These are phyloP conservation scores for Ceriops zippeliana DNA, from an alignment of 345 rosid species.

Conservation along the genomic window DNA sequence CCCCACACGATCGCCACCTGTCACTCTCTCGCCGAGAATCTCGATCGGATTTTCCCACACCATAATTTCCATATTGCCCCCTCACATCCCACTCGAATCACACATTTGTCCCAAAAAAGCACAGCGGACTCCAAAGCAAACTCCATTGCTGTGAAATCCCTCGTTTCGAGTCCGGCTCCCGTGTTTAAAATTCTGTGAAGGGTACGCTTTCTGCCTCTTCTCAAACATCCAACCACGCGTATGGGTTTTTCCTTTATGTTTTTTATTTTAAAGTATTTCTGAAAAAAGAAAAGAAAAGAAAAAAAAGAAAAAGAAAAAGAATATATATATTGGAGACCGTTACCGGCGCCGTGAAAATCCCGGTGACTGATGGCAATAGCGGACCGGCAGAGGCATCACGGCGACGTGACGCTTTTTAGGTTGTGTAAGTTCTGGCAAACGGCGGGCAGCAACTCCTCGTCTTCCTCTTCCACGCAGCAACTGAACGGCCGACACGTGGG, in stretches of 20 bases:
- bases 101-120: background rate
- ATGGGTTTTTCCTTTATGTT: background rate
- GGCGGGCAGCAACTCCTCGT: slow-evolving; percentile 38
- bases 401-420: slow-evolving; percentile 49
- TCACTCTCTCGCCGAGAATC: background rate
- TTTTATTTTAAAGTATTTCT: background rate
- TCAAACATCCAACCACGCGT: background rate
- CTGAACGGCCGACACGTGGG: slow-evolving; percentile 35
- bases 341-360: background rate
- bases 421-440: slow-evolving; percentile 81
- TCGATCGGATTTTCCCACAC: background rate
- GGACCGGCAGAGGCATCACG: slow-evolving; percentile 40
- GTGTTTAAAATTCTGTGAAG: slow-evolving; percentile 26
- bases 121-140: slow-evolving; percentile 19
- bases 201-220: background rate
- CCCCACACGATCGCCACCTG: background rate
- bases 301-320: no score
- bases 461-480: slow-evolving; percentile 58
- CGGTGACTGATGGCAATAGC: slow-evolving; percentile 51
- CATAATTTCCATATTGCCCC: background rate
- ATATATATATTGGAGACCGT: background rate
- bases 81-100: background rate
- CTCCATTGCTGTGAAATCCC: background rate
- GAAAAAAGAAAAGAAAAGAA: background rate
- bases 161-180: slow-evolving; percentile 31